Conservation (phyloP, 108 stramenopile genomes). For the Cyclotella kingstonii region DNA sequence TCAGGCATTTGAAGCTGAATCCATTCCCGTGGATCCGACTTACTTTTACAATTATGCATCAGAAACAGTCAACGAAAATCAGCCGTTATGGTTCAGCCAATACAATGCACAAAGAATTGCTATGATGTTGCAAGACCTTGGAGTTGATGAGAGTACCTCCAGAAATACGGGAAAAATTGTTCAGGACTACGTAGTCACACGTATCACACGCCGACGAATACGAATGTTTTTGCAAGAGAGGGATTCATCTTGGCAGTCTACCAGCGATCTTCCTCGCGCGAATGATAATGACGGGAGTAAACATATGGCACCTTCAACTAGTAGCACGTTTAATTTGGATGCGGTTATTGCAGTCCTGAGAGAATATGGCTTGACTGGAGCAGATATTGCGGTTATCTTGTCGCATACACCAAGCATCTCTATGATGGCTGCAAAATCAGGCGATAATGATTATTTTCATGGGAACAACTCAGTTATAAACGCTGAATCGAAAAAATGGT, state of each 20-base stretch:
- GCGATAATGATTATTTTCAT: slow-evolving; percentile 2
- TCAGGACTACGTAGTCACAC: slow-evolving; percentile 51
- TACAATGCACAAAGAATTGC: slow-evolving; percentile 59
- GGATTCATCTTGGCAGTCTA: slow-evolving; percentile 53
- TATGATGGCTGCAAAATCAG: slow-evolving; percentile 54
- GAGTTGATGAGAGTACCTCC: slow-evolving; percentile 45
- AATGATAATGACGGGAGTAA: slow-evolving; percentile 22
- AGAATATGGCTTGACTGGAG: slow-evolving; percentile 63
- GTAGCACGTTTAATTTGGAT: slow-evolving; percentile 46
- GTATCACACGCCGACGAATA: slow-evolving; percentile 59
- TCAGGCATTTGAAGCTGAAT: not conserved
- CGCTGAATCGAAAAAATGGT: slow-evolving; percentile 41
- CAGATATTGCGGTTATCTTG: slow-evolving; percentile 61
- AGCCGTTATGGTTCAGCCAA: slow-evolving; percentile 50
- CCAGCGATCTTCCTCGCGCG: slow-evolving; percentile 6
- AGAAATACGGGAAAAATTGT: slow-evolving; percentile 55
- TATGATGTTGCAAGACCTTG: slow-evolving; percentile 42
- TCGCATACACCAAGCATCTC: slow-evolving; percentile 71
- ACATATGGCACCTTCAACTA: slow-evolving; percentile 3
- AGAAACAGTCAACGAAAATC: not conserved
- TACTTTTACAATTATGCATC: slow-evolving; percentile 1
- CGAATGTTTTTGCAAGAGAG: slow-evolving; percentile 65
- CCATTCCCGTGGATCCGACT: slow-evolving; percentile 2
- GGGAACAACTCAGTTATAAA: not conserved
- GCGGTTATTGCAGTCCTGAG: slow-evolving; percentile 51